These are phyloP conservation scores for Zopfia rhizophila DNA, from an alignment of 2,329 filamentous ascomycete genomes.

Conservation along the genomic window DNA sequence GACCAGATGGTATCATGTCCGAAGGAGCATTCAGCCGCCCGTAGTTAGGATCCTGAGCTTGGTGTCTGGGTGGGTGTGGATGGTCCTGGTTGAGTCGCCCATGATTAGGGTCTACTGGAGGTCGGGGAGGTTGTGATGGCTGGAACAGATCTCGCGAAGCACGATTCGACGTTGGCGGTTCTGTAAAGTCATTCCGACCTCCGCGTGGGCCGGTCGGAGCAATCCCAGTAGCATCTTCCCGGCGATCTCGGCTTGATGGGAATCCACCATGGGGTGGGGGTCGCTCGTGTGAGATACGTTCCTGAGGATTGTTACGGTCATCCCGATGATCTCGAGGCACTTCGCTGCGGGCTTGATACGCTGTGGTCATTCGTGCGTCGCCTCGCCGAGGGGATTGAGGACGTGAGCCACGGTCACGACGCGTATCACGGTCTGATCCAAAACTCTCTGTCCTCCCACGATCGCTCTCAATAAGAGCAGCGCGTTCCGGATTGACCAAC, in stretches of 20 bases:
- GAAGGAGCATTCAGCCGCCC: constrained; percentile 59
- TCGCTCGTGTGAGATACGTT: constrained; percentile 38
- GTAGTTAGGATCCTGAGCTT: constrained; percentile 58
- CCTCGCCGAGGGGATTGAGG: constrained; percentile 43
- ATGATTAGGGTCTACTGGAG: constrained; percentile 55
- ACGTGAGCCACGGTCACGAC: constrained; percentile 41
- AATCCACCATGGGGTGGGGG: constrained; percentile 26
- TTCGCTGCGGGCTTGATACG: constrained; percentile 40
- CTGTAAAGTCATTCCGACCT: constrained; percentile 48
- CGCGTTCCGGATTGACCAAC: constrained; percentile 56
- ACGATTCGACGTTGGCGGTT: constrained; percentile 28
- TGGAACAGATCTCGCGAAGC: constrained; percentile 54
- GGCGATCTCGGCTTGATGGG: constrained; percentile 51
- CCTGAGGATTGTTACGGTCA: constrained; percentile 42
- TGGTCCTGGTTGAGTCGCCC: constrained; percentile 61
- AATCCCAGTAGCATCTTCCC: constrained; percentile 51
- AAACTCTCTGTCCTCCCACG: constrained; percentile 39
- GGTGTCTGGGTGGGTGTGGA: constrained; percentile 48
- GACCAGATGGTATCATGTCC: constrained; percentile 65
- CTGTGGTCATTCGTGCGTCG: constrained; percentile 33
- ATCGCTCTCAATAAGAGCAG: constrained; percentile 53
- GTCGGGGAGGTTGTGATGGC: constrained; percentile 43
- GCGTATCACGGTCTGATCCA: constrained; percentile 38
- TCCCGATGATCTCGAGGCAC: constrained; percentile 42
- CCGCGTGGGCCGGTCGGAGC: constrained; percentile 65